Evolutionary conservation across 2,329 filamentous ascomycete species (phyloP).

Genomic region (Aureobasidium sp.): DNA sequence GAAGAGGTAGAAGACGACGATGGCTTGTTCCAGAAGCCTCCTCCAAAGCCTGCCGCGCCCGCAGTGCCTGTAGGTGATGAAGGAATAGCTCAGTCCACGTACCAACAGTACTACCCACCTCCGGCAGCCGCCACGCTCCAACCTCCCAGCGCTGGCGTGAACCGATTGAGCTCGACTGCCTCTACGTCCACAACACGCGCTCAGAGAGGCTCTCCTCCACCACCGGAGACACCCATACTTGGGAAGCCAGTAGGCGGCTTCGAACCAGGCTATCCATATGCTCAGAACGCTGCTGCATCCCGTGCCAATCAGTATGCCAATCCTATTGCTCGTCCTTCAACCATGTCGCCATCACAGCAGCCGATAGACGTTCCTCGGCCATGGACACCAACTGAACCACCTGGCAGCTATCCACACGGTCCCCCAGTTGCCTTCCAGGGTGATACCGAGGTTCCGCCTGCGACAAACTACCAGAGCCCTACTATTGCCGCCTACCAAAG

Average conservation of each 20-base stretch:
- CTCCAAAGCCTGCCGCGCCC: slow-evolving; percentile 26
- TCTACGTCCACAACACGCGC: slow-evolving; percentile 90
- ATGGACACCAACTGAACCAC: slow-evolving; percentile 91
- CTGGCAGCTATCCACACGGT: slow-evolving; percentile 77
- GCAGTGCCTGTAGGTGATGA: slow-evolving; percentile 16
- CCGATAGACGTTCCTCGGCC: slow-evolving; percentile 48
- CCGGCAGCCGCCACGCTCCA: slow-evolving; percentile 35
- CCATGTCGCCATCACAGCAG: slow-evolving; percentile 32
- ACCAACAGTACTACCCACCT: slow-evolving; percentile 55
- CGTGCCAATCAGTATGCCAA: slow-evolving; percentile 66
- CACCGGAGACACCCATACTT: slow-evolving; percentile 81
- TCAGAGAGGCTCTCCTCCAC: slow-evolving; percentile 84
- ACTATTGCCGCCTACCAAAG: slow-evolving; percentile 25
- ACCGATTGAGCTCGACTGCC: slow-evolving; percentile 67
- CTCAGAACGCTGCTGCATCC: slow-evolving; percentile 70
- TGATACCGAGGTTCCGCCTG: slow-evolving; percentile 53
- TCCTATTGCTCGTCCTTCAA: slow-evolving; percentile 35
- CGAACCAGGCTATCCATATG: slow-evolving; percentile 78
- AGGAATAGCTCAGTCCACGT: slow-evolving; percentile 4
- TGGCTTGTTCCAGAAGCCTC: slow-evolving; percentile 62
- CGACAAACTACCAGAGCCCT: not conserved
- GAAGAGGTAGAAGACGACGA: slow-evolving; percentile 42
- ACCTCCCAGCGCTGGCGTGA: slow-evolving; percentile 46
- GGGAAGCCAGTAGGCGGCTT: slow-evolving; percentile 53
- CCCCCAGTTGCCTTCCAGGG: slow-evolving; percentile 91